These are phyloP conservation scores for Fonsecaea multimorphosa DNA, from an alignment of 2,329 filamentous ascomycete genomes.

Conservation along the genomic window DNA sequence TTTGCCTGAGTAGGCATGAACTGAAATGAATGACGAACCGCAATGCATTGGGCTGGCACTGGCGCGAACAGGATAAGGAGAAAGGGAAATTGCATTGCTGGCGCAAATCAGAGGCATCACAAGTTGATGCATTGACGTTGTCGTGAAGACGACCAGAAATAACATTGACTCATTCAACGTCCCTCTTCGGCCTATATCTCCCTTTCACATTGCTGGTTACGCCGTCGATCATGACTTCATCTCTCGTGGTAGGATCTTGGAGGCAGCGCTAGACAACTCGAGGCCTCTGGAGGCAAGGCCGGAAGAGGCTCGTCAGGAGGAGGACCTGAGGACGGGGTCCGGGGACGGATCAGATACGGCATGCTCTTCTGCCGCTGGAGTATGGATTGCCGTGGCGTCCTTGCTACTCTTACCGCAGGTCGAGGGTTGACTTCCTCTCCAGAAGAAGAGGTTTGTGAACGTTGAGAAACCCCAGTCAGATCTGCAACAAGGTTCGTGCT, in stretches of 20 bases:
- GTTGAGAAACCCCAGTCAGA: slow-evolving; percentile 13
- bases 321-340: slow-evolving; percentile 28
- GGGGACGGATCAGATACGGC: slow-evolving; percentile 20
- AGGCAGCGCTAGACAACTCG: not conserved
- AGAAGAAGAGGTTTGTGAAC: slow-evolving; percentile 14
- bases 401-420: slow-evolving; percentile 10
- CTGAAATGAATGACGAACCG: slow-evolving; percentile 6
- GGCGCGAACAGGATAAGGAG: not conserved
- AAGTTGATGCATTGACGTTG: slow-evolving; percentile 10
- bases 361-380: slow-evolving; percentile 29
- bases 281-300: slow-evolving; percentile 25
- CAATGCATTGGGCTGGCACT: not conserved
- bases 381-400: slow-evolving; percentile 5
- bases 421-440: not conserved
- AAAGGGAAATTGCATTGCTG: slow-evolving; percentile 9
- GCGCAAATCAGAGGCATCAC: slow-evolving; percentile 8
- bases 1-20: slow-evolving; percentile 39
- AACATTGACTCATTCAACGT: slow-evolving; percentile 1
- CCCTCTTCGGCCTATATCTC: not conserved
- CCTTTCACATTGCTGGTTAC: not conserved
- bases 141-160: slow-evolving; percentile 14
- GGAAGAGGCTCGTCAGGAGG: slow-evolving; percentile 33
- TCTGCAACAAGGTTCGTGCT: slow-evolving; percentile 6
- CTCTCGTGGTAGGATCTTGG: not conserved
- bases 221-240: not conserved